Conservation (phyloP, 345 rosid genomes). For the Salix arbutifolia region DNA sequence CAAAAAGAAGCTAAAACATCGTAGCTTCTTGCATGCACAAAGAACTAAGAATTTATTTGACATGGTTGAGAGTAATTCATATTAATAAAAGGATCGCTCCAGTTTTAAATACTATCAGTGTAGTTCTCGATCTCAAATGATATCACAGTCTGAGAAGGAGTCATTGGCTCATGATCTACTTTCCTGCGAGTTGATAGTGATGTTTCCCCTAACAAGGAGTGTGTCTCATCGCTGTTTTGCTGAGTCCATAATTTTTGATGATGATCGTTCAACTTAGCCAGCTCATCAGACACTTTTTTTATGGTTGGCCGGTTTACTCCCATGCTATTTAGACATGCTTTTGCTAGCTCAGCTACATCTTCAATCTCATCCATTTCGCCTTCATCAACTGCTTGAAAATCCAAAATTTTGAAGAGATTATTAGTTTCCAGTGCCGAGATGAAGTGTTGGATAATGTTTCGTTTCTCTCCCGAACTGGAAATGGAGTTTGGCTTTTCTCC, state of each 20-base stretch:
- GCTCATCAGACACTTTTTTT: neutral
- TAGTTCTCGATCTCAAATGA: neutral
- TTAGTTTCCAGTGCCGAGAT: neutral
- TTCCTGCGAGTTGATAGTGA: neutral
- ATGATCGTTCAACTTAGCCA: neutral
- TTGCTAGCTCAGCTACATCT: neutral
- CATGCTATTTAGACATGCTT: neutral
- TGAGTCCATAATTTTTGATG: neutral
- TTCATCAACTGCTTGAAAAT: neutral
- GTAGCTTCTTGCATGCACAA: no score
- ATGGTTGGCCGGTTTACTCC: neutral
- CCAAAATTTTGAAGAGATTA: neutral
- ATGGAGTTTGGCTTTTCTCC: constrained; percentile 5
- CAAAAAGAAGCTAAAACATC: no score
- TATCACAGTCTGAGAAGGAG: neutral
- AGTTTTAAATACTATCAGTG: neutral
- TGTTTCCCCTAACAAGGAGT: neutral
- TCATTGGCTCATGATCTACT: neutral
- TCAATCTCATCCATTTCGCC: neutral
- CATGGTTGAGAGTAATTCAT: no score
- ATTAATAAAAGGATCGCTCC: no score
- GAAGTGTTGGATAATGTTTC: constrained; percentile 14
- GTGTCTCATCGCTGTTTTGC: neutral
- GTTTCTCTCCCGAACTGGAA: neutral
- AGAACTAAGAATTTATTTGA: no score